Evolutionary conservation across 208 protist genomes (phyloP), one percentile per base, ranked within the genome.

Genomic region (Leishmania gerbilli): DNA sequence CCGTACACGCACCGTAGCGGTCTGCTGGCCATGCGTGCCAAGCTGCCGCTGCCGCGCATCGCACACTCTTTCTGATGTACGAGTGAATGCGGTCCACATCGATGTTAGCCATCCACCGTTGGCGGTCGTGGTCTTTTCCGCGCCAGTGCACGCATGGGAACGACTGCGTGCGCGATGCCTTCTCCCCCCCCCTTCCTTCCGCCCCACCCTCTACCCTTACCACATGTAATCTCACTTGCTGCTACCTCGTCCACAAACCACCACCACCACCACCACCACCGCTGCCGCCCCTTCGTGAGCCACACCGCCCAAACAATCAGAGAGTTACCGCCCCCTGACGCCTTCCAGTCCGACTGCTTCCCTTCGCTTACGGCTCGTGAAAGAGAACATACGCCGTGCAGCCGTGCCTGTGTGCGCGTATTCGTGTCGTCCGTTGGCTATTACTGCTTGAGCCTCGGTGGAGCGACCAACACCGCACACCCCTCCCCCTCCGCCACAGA

Each of bases 341-440:
- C 67, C 67, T n/a, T 72, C 67, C 15, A 72, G 67, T 51, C 67
- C 13, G 62, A 34, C 62, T 40, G 62, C 31, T 72, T 72, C 6
- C 19, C 67, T 49, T 49, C 67, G 8, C 67, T n/a, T 47, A n/a
- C 40, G 0, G 67, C 15, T 17, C 17, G 21, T 72, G 42, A 3
- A 31, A 72, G 8, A 49, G 34, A 7, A 31, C 45, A 31, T 49
- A 49, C 15, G 31, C 31, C 27, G 62, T 42, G 62, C 31, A 40
- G 21, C 62, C 7, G 62, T 68, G 62, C 13, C 31, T 13, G 31
- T 68, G 62, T 8, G 31, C 62, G 31, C 62, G 62, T 31, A 42
- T 42, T 68, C 13, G 62, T 68, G 62, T 68, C 31, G 15, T 42
- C 62, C 3, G 51, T 42, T 34, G 62, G 62, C 31, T 40, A 3